Percentiles rank a stretch among this genome's conserved stretches.
Evolutionary conservation across 2,329 filamentous ascomycete genomes (phyloP).

Genomic region (Fusarium beomiforme): DNA sequence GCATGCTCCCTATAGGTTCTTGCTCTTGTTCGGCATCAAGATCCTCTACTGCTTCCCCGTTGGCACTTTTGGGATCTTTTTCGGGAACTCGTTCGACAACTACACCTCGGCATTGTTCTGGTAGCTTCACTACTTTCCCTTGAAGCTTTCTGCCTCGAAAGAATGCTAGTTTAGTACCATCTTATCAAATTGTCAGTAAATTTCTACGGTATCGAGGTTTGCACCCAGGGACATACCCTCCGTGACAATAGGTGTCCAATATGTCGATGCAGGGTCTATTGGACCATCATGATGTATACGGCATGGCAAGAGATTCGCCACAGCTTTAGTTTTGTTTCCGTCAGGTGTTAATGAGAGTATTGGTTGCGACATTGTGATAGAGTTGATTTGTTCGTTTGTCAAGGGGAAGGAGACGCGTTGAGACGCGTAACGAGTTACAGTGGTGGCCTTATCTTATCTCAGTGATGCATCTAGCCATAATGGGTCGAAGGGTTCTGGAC

Average conservation of each 20-base stretch:
- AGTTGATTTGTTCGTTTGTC: not conserved
- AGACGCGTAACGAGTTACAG: conserved; percentile 35
- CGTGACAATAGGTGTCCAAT: conserved; percentile 72
- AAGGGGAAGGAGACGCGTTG: conserved; percentile 29
- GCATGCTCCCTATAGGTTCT: conserved; percentile 61
- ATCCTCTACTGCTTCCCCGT: conserved; percentile 54
- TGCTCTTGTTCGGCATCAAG: conserved; percentile 54
- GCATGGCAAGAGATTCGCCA: conserved; percentile 81
- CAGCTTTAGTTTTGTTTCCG: conserved; percentile 51
- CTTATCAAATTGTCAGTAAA: conserved; percentile 47
- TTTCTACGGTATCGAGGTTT: not conserved
- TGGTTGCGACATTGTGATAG: conserved; percentile 52
- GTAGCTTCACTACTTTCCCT: conserved; percentile 73
- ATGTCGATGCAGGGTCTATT: conserved; percentile 69
- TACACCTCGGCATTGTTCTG: conserved; percentile 75
- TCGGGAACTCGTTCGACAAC: conserved; percentile 58
- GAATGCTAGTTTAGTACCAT: conserved; percentile 67
- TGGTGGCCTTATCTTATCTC: conserved; percentile 24
- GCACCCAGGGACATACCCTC: conserved; percentile 48
- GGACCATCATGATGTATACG: conserved; percentile 81
- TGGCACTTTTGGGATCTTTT: conserved; percentile 47
- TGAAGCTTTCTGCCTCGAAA: conserved; percentile 84
- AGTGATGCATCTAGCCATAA: not conserved
- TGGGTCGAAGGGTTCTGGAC: not conserved
- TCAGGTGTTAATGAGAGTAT: conserved; percentile 54